Conservation (phyloP, 2,329 filamentous ascomycete species). For the Penicillium oxalicum region DNA sequence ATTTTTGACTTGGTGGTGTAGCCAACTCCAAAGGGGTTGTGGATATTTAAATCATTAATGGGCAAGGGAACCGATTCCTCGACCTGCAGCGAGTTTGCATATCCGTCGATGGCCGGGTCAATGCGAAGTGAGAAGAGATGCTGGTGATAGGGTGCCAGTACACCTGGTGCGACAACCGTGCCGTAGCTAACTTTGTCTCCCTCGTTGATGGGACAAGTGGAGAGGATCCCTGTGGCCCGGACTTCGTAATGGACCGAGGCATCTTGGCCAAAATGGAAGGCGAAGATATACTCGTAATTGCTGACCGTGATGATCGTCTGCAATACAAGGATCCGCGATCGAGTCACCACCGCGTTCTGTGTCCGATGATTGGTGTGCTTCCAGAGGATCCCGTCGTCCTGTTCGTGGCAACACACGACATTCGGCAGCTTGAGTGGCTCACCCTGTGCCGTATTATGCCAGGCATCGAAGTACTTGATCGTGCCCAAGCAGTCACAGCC, state of each 20-base stretch:
- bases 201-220: constrained; percentile 34
- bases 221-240: constrained; percentile 44
- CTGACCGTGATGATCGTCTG: constrained; percentile 39
- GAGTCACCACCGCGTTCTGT: constrained; percentile 29
- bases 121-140: constrained; percentile 43
- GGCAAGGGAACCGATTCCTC: constrained; percentile 54
- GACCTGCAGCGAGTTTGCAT: constrained; percentile 45
- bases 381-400: constrained; percentile 37
- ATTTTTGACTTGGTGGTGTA: constrained; percentile 43
- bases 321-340: constrained; percentile 32
- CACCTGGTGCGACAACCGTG: constrained; percentile 37
- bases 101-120: constrained; percentile 39
- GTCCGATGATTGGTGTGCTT: constrained; percentile 39
- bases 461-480: constrained; percentile 42
- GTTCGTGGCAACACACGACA: constrained; percentile 40
- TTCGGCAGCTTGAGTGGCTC: constrained; percentile 37
- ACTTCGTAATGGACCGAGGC: constrained; percentile 39
- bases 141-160: constrained; percentile 42
- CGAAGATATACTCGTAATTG: constrained; percentile 44
- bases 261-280: constrained; percentile 39
- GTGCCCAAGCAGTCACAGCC: constrained; percentile 43
- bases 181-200: constrained; percentile 33
- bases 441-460: constrained; percentile 30
- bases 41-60: constrained; percentile 32
- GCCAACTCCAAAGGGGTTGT: constrained; percentile 49